These are phyloP conservation scores for Fraxinus sp. DNA, from an alignment of 305 asterid species.

Conservation along the genomic window DNA sequence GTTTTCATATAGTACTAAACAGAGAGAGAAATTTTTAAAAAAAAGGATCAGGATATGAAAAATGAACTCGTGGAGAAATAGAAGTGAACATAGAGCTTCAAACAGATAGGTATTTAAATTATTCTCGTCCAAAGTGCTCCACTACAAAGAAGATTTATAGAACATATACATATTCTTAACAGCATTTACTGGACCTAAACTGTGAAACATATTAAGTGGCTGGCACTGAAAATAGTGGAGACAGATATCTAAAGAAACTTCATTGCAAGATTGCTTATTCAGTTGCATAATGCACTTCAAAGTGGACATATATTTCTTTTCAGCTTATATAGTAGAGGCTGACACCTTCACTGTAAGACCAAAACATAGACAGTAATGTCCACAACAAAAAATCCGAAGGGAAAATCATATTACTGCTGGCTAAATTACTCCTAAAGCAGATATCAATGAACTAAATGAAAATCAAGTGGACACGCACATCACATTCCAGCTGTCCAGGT, in stretches of 20 bases:
- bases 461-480: slow-evolving; percentile 52
- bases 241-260: slow-evolving; percentile 4
- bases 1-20: slow-evolving; percentile 91
- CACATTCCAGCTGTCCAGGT: slow-evolving; percentile 88
- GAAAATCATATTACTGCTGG: neutral
- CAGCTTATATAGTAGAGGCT: slow-evolving; percentile 5
- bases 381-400: neutral
- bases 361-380: slow-evolving; percentile 14
- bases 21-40: neutral
- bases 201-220: slow-evolving; percentile 6
- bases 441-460: neutral
- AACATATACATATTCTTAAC: slow-evolving; percentile 14
- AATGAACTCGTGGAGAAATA: neutral
- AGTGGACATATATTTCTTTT: neutral
- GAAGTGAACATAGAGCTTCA: slow-evolving; percentile 4
- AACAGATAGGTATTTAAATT: neutral
- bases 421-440: neutral
- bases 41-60: neutral
- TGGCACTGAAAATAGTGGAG: slow-evolving; percentile 2
- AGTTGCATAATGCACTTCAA: neutral
- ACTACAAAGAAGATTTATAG: slow-evolving; percentile 3
- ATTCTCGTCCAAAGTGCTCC: slow-evolving; percentile 7
- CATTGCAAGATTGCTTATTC: slow-evolving; percentile 8
- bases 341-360: neutral
- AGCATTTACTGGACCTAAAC: neutral